Conservation (phyloP, 306 rosid species). For the Bauhinia variegata region DNA sequence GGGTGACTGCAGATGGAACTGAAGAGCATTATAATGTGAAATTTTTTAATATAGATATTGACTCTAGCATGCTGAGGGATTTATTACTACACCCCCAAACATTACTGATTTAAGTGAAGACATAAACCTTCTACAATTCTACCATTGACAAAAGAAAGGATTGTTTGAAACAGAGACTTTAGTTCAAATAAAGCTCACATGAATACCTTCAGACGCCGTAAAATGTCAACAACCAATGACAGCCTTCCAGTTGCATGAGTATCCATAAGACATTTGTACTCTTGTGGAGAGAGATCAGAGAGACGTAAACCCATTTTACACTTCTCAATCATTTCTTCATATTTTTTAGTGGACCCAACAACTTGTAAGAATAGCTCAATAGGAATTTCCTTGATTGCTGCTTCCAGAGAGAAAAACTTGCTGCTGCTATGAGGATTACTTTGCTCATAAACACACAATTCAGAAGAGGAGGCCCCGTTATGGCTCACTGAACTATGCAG, state of each 20-base stretch:
- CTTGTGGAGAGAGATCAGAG: constrained; percentile 69
- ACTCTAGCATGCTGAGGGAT: background rate
- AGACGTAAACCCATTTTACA: constrained; percentile 81
- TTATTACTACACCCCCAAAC: constrained; percentile 22
- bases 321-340: constrained; percentile 77
- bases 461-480: constrained; percentile 48
- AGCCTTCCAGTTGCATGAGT: constrained; percentile 82
- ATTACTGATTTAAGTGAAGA: no score
- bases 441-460: constrained; percentile 33
- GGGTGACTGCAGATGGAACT: background rate
- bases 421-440: constrained; percentile 64
- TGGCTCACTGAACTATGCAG: constrained; percentile 48
- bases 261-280: constrained; percentile 77
- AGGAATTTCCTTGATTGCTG: constrained; percentile 72
- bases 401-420: constrained; percentile 70
- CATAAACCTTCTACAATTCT: no score
- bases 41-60: no score
- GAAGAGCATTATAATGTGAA: no score
- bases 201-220: constrained; percentile 86
- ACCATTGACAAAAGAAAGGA: background rate
- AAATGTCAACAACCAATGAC: constrained; percentile 77
- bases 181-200: constrained; percentile 25
- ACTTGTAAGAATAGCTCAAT: constrained; percentile 91
- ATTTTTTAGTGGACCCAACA: constrained; percentile 70
- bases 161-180: constrained; percentile 23